Percentiles rank a stretch among this genome's conserved stretches.
These are phyloP conservation scores for Solanum appendiculatum DNA, from an alignment of 257 asterid genomes.

Conservation along the genomic window DNA sequence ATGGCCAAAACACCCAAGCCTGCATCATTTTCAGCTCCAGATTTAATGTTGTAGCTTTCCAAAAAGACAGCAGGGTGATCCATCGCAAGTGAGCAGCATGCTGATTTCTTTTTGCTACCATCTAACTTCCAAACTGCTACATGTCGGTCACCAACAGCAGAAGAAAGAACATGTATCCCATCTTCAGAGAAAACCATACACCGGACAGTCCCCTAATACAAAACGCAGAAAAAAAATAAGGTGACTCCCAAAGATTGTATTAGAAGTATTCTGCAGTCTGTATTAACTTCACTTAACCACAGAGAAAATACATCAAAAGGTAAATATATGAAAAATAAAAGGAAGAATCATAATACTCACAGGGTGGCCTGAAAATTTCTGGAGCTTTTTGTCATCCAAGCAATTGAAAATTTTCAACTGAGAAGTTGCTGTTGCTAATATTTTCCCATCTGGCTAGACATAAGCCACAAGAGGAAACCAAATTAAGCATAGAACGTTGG, in stretches of 20 bases:
- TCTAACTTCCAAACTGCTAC: conserved; percentile 73
- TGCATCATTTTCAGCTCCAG: conserved; percentile 29
- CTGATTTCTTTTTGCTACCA: conserved; percentile 65
- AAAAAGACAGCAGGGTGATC: conserved; percentile 85
- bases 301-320: background rate
- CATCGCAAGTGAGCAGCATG: conserved; percentile 58
- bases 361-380: conserved; percentile 92
- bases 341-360: conserved; percentile 40
- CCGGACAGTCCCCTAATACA: conserved; percentile 62
- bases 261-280: background rate
- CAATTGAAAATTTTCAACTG: conserved; percentile 64
- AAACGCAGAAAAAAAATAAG: background rate
- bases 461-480: background rate
- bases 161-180: conserved; percentile 65
- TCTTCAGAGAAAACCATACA: conserved; percentile 85
- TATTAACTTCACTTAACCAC: background rate
- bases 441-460: conserved; percentile 58
- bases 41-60: conserved; percentile 37
- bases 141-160: conserved; percentile 68
- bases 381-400: conserved; percentile 58
- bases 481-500: background rate
- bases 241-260: background rate
- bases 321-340: conserved; percentile 1
- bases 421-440: conserved; percentile 71
- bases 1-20: conserved; percentile 70